Percentiles rank a stretch among this genome's conserved stretches.
Evolutionary conservation across 2,329 filamentous ascomycete species (phyloP).

Genomic region (Aspergillus ochraceoroseus): DNA sequence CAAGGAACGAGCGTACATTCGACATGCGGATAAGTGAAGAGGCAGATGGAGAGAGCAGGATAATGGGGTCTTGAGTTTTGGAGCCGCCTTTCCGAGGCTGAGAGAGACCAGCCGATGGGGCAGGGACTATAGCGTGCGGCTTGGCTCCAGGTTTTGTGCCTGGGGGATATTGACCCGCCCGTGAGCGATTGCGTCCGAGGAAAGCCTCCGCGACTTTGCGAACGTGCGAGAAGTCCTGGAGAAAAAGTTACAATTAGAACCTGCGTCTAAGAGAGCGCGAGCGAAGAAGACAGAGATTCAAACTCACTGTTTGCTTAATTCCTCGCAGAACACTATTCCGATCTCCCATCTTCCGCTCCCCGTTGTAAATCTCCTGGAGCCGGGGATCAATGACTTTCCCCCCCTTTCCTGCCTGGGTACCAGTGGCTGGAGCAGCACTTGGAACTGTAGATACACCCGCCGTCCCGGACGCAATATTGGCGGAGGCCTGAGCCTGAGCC

Average conservation of each 20-base stretch:
- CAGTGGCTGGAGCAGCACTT: slow-evolving; percentile 30
- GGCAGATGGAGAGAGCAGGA: slow-evolving; percentile 91
- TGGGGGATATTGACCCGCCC: slow-evolving; percentile 35
- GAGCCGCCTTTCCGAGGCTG: slow-evolving; percentile 41
- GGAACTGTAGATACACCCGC: slow-evolving; percentile 33
- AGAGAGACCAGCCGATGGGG: slow-evolving; percentile 38
- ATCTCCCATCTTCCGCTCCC: slow-evolving; percentile 87
- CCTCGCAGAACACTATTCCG: slow-evolving; percentile 83
- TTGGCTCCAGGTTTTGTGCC: slow-evolving; percentile 34
- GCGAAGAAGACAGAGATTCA: neutral
- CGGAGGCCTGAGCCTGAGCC: slow-evolving; percentile 41
- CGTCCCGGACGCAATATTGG: slow-evolving; percentile 50
- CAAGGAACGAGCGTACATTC: slow-evolving; percentile 92
- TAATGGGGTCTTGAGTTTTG: slow-evolving; percentile 72
- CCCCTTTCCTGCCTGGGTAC: slow-evolving; percentile 41
- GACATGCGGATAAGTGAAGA: slow-evolving; percentile 91
- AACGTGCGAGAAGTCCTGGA: slow-evolving; percentile 86
- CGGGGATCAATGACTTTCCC: slow-evolving; percentile 73
- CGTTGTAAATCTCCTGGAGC: slow-evolving; percentile 81
- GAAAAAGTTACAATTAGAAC: slow-evolving; percentile 1
- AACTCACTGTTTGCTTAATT: slow-evolving; percentile 72
- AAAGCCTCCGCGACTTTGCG: slow-evolving; percentile 79
- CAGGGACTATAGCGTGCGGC: slow-evolving; percentile 29
- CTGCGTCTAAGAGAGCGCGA: neutral
- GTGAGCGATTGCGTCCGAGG: slow-evolving; percentile 53